Evolutionary conservation across 2,329 filamentous ascomycete genomes (phyloP).

Genomic region (Verticillium zaregamsianum): DNA sequence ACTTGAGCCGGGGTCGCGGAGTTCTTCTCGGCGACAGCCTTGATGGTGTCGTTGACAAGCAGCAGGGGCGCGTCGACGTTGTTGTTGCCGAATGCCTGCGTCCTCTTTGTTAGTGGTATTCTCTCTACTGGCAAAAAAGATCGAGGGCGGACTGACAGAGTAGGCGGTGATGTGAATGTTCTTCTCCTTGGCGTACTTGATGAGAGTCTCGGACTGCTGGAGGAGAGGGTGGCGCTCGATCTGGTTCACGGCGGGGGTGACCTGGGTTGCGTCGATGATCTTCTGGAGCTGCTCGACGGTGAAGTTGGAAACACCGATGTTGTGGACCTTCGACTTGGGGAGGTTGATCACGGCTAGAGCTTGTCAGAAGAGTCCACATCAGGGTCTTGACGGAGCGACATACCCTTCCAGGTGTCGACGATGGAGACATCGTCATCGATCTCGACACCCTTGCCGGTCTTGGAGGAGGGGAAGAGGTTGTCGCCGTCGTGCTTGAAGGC

Average conservation of each 20-base stretch:
- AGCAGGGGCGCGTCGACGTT: constrained; percentile 42
- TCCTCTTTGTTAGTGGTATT: neutral
- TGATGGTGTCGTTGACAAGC: constrained; percentile 52
- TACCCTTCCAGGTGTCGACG: constrained; percentile 39
- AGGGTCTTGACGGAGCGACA: neutral
- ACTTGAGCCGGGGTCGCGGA: constrained; percentile 38
- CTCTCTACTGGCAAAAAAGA: neutral
- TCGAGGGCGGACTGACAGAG: constrained; percentile 30
- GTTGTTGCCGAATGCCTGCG: constrained; percentile 41
- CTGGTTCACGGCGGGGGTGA: constrained; percentile 61
- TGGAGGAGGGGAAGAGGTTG: constrained; percentile 36
- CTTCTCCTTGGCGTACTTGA: constrained; percentile 58
- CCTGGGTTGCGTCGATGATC: constrained; percentile 53
- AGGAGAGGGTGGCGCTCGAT: constrained; percentile 65
- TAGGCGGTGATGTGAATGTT: constrained; percentile 65
- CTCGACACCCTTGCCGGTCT: constrained; percentile 27
- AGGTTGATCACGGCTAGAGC: constrained; percentile 46
- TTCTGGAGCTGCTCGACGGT: constrained; percentile 49
- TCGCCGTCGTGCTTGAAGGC: constrained; percentile 31
- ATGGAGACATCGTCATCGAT: constrained; percentile 31
- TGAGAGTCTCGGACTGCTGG: constrained; percentile 50
- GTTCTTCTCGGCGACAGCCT: constrained; percentile 49
- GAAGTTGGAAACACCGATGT: constrained; percentile 73
- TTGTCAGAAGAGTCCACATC: neutral
- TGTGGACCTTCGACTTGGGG: constrained; percentile 56